Percentiles rank a stretch among this genome's conserved stretches.
Conservation (phyloP, 192 early-diverging fungal genomes). For the Dimargaris cristalligena region DNA sequence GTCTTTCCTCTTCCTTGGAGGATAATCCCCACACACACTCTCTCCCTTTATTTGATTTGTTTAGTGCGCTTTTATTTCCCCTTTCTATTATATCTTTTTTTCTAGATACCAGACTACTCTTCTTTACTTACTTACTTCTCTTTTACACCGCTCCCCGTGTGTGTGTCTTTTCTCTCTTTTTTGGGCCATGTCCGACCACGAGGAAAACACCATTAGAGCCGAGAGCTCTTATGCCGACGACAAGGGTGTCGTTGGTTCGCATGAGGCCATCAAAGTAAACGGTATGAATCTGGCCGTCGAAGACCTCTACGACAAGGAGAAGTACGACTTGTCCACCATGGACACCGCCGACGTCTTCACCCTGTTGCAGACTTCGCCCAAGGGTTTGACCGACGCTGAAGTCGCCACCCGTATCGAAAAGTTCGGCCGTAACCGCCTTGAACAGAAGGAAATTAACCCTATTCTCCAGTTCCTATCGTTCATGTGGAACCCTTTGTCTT, state of each 20-base stretch:
- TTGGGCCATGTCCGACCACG: constrained; percentile 5
- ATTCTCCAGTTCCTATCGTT: constrained; percentile 73
- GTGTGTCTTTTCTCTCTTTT: neutral
- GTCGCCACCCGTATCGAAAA: constrained; percentile 41
- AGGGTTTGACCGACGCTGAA: constrained; percentile 43
- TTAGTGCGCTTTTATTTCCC: too few species aligned
- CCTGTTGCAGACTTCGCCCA: constrained; percentile 42
- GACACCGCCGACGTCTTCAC: constrained; percentile 52
- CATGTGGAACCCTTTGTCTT: constrained; percentile 68
- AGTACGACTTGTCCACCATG: constrained; percentile 63
- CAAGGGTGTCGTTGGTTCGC: neutral
- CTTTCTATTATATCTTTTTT: too few species aligned
- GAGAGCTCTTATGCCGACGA: neutral
- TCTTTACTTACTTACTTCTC: too few species aligned
- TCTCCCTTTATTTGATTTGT: too few species aligned
- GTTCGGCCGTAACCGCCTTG: constrained; percentile 53
- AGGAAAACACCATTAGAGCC: constrained; percentile 1
- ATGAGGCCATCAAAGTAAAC: constrained; percentile 31
- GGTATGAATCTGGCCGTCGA: constrained; percentile 42
- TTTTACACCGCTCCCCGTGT: too few species aligned
- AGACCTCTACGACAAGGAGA: constrained; percentile 68
- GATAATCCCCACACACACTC: too few species aligned
- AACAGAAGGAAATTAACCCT: constrained; percentile 64
- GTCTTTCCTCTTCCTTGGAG: too few species aligned
- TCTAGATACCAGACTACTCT: too few species aligned